phyloP scores from a whole-genome alignment of 768 basidiomycete genomes.

The Polyporus arcularius region DNA sequence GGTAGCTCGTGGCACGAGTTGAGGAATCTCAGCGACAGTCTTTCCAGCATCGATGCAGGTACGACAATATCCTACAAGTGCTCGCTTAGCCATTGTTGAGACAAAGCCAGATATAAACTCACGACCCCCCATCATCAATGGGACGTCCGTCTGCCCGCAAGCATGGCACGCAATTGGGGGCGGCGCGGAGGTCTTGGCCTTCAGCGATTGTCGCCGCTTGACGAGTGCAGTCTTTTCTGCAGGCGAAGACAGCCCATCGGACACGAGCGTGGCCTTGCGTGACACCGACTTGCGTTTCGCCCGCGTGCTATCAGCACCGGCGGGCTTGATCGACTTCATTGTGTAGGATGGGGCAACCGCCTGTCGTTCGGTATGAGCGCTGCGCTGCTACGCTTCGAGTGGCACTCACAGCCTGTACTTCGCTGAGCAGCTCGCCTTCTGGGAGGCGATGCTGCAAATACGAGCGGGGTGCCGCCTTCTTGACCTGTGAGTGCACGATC shows the following conservation, averaged over 20 bases:
- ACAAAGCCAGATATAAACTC: conserved; percentile 28
- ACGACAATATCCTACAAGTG: conserved; percentile 61
- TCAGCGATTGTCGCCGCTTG: conserved; percentile 45
- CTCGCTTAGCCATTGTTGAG: background rate
- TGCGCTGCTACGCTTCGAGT: background rate
- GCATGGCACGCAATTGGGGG: conserved; percentile 54
- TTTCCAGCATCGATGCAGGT: conserved; percentile 62
- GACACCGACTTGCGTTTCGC: conserved; percentile 37
- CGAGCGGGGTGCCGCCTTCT: conserved; percentile 46
- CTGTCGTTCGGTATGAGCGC: conserved; percentile 24
- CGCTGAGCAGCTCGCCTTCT: conserved; percentile 54
- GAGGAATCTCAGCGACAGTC: conserved; percentile 34
- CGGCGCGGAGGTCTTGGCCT: conserved; percentile 36
- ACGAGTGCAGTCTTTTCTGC: conserved; percentile 22
- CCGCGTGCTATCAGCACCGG: conserved; percentile 36
- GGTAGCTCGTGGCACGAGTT: conserved; percentile 7
- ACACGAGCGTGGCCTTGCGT: conserved; percentile 28
- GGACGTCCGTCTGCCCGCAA: conserved; percentile 70
- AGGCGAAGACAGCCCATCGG: background rate
- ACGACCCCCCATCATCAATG: conserved; percentile 77
- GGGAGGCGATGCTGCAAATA: conserved; percentile 62
- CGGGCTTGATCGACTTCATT: conserved; percentile 62
- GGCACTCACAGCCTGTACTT: conserved; percentile 57
- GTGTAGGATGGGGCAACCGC: conserved; percentile 48
- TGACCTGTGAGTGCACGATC: background rate